phyloP scores from a whole-genome alignment of 1,139 yeast species.

The Citeromyces siamensis region DNA sequence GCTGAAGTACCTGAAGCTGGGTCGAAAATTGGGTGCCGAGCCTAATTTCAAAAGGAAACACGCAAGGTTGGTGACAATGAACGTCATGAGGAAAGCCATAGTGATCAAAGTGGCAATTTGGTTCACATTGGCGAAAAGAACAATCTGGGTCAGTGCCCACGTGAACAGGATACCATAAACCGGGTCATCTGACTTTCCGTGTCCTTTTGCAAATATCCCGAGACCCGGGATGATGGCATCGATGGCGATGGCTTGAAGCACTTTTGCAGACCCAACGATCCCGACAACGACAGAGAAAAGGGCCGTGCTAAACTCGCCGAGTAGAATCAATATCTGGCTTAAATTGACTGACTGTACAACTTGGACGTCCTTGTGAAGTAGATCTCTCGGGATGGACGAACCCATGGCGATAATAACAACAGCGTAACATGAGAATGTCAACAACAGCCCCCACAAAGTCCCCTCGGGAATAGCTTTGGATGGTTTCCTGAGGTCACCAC shows the following conservation, averaged over 20 bases:
- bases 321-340: conserved; percentile 55
- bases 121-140: conserved; percentile 80
- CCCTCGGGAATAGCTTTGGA: conserved; percentile 86
- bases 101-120: conserved; percentile 92
- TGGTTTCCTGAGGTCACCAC: conserved; percentile 84
- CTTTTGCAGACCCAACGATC: conserved; percentile 85
- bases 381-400: conserved; percentile 61
- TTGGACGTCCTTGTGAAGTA: conserved; percentile 68
- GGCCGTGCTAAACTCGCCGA: conserved; percentile 86
- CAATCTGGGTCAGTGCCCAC: conserved; percentile 73
- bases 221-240: conserved; percentile 79
- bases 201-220: conserved; percentile 39
- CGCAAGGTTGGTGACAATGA: conserved; percentile 85
- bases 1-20: conserved; percentile 81
- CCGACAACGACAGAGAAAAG: conserved; percentile 91
- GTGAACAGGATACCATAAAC: conserved; percentile 56
- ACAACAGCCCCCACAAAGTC: conserved; percentile 65
- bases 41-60: conserved; percentile 81
- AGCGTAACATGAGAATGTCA: conserved; percentile 66
- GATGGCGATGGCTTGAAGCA: conserved; percentile 81
- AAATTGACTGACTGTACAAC: conserved; percentile 73
- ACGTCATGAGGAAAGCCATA: conserved; percentile 94
- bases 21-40: conserved; percentile 93
- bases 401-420: conserved; percentile 75
- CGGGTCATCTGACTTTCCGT: conserved; percentile 35